Conservation (phyloP, 352 stramenopile species). For the Globisporangium yorkense region DNA sequence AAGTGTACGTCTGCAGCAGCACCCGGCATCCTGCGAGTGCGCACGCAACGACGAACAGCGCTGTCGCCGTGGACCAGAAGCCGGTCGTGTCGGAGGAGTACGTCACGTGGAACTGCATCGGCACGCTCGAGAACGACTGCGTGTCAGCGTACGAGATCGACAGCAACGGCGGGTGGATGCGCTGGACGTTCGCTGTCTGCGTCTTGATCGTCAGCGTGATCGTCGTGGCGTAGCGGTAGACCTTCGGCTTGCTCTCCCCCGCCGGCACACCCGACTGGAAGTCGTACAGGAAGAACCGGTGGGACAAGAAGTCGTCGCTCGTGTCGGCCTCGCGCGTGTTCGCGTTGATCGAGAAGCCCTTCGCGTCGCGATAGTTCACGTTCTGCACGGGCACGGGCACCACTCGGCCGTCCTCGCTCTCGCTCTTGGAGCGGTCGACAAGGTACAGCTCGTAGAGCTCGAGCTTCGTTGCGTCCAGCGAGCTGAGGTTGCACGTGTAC, state of each 20-base stretch:
- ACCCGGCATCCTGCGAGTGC: constrained; percentile 47
- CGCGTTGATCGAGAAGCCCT: constrained; percentile 65
- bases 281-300: constrained; percentile 93
- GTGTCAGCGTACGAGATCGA: constrained; percentile 75
- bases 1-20: constrained; percentile 82
- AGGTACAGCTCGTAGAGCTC: constrained; percentile 90
- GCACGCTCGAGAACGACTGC: constrained; percentile 15
- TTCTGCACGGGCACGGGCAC: constrained; percentile 88
- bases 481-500: constrained; percentile 67
- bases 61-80: constrained; percentile 76
- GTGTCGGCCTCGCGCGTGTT: constrained; percentile 54
- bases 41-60: constrained; percentile 64
- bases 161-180: constrained; percentile 69
- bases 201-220: constrained; percentile 67
- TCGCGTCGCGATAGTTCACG: constrained; percentile 69
- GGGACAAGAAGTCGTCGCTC: constrained; percentile 80
- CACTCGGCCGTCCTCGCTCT: constrained; percentile 43
- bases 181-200: constrained; percentile 30
- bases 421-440: constrained; percentile 65
- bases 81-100: constrained; percentile 79
- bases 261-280: constrained; percentile 51
- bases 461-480: constrained; percentile 34
- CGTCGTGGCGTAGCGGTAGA: constrained; percentile 63
- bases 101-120: constrained; percentile 72
- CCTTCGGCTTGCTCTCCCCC: constrained; percentile 37